Percentiles rank a stretch among this genome's conserved stretches.
Conservation (phyloP, 371 early-diverging fungal genomes). For the Zancudomyces culisetae region DNA sequence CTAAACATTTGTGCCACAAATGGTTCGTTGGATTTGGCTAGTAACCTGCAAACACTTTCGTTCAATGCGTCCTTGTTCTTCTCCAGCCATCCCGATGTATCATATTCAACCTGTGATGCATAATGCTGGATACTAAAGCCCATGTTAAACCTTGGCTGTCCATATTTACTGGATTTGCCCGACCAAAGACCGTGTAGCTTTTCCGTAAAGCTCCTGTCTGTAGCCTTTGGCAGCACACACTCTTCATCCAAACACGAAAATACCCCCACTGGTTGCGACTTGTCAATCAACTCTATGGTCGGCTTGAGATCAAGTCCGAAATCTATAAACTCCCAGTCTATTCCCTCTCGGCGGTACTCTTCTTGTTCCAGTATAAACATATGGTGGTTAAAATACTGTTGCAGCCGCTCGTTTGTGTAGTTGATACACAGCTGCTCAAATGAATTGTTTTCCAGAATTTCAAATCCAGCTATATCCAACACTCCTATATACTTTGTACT, state of each 20-base stretch:
- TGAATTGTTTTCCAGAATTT: constrained; percentile 93
- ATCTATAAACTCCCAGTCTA: constrained; percentile 98
- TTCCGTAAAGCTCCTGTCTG: constrained; percentile 88
- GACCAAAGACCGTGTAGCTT: constrained; percentile 85
- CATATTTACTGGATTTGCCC: constrained; percentile 72
- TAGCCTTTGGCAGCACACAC: constrained; percentile 96
- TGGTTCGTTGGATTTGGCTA: constrained; percentile 64
- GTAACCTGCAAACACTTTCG: constrained; percentile 76
- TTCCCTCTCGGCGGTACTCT: constrained; percentile 91
- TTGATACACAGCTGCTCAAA: constrained; percentile 99
- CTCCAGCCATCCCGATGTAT: constrained; percentile 88
- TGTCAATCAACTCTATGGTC: constrained; percentile 97
- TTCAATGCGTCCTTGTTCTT: constrained; percentile 99
- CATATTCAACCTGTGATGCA: constrained; percentile 96
- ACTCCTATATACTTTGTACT: constrained; percentile 91
- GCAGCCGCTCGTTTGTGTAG: constrained; percentile 99
- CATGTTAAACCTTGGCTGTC: constrained; percentile 67
- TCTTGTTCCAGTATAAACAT: constrained; percentile 99
- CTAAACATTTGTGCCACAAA: constrained; percentile 63
- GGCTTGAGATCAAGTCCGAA: constrained; percentile 98
- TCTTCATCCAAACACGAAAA: constrained; percentile 97
- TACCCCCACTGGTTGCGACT: constrained; percentile 93
- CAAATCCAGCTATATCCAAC: constrained; percentile 99
- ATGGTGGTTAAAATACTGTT: constrained; percentile 99
- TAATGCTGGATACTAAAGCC: constrained; percentile 95